Evolutionary conservation across 768 basidiomycete species (phyloP).

Genomic region (Boletus insuetus): DNA sequence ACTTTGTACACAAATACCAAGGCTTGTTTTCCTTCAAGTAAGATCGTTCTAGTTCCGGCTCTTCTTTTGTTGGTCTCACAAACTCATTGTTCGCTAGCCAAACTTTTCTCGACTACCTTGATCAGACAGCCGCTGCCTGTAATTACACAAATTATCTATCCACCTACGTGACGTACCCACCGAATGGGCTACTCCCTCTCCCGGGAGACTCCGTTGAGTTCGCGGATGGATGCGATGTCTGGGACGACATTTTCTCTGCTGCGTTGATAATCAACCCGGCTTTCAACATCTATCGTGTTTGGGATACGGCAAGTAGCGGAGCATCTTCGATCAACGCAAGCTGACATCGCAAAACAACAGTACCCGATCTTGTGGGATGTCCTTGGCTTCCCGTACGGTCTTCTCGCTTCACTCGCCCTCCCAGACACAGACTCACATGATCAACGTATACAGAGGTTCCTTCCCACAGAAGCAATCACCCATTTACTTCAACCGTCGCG

Average conservation of each 20-base stretch:
- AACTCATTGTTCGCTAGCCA: constrained; percentile 39
- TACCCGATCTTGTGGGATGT: constrained; percentile 77
- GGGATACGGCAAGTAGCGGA: constrained; percentile 52
- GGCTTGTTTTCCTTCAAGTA: constrained; percentile 74
- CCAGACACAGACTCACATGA: not conserved
- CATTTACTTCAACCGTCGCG: constrained; percentile 65
- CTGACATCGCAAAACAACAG: constrained; percentile 10
- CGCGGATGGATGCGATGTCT: constrained; percentile 60
- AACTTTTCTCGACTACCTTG: constrained; percentile 58
- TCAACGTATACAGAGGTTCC: constrained; percentile 42
- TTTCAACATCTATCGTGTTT: constrained; percentile 75
- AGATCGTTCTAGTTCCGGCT: constrained; percentile 14
- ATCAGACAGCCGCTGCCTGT: constrained; percentile 50
- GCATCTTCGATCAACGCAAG: not conserved
- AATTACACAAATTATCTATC: constrained; percentile 62
- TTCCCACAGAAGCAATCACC: constrained; percentile 56
- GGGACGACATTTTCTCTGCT: constrained; percentile 64
- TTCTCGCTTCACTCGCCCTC: not conserved
- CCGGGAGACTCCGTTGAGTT: constrained; percentile 52
- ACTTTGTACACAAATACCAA: constrained; percentile 71
- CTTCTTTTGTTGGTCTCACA: not conserved
- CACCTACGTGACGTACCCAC: constrained; percentile 66
- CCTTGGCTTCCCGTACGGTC: constrained; percentile 70
- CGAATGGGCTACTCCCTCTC: constrained; percentile 62
- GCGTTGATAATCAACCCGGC: constrained; percentile 66